Conservation (phyloP, 305 asterid genomes). For the Fraxinus sp. region DNA sequence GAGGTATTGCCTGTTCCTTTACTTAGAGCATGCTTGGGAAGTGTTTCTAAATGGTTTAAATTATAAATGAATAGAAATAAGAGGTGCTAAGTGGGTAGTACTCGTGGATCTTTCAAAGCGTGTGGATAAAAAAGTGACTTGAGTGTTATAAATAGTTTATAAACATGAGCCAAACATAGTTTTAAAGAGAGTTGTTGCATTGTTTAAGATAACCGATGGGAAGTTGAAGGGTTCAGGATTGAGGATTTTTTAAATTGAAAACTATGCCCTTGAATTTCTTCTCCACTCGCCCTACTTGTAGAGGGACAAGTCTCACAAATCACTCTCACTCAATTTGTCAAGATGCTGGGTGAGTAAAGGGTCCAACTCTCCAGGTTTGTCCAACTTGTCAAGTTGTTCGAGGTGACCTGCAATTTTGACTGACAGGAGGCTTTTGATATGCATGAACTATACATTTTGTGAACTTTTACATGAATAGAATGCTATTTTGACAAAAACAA, state of each 20-base stretch:
- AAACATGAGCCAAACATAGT: neutral
- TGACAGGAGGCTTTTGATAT: neutral
- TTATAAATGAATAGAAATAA: neutral
- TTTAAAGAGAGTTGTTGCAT: neutral
- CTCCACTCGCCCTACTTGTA: neutral
- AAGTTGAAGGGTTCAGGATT: neutral
- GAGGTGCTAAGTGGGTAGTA: neutral
- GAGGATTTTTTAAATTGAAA: neutral
- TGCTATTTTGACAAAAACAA: neutral
- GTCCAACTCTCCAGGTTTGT: neutral
- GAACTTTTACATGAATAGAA: neutral
- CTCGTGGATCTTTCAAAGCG: neutral
- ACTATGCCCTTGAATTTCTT: neutral
- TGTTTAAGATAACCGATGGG: neutral
- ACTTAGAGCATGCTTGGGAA: neutral
- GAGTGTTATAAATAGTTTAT: neutral
- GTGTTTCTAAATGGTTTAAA: neutral
- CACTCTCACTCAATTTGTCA: neutral
- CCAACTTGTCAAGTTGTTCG: neutral
- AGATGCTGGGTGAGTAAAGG: neutral
- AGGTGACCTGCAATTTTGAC: neutral
- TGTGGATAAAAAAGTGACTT: neutral
- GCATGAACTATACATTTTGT: neutral
- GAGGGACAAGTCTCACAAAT: neutral
- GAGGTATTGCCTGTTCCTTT: neutral